Conservation (phyloP, 371 early-diverging fungal genomes). For the Mucor piriformis region DNA sequence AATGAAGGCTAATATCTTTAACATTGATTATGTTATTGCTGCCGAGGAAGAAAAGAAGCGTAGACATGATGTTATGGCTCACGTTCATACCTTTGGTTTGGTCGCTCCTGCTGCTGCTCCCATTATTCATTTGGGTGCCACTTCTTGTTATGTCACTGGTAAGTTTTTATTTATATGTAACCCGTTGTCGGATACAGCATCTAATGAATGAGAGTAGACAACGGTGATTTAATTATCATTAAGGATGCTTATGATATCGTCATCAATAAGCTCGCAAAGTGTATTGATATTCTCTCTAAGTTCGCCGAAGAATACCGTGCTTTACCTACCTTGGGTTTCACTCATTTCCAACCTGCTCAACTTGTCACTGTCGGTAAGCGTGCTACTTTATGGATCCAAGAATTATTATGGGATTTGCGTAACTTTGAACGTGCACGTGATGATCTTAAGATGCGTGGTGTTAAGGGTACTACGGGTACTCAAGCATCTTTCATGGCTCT, state of each 20-base stretch:
- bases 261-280: conserved; percentile 84
- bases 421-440: conserved; percentile 88
- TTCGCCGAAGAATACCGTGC: conserved; percentile 84
- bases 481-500: conserved; percentile 97
- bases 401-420: conserved; percentile 94
- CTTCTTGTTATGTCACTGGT: conserved; percentile 95
- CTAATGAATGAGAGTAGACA: conserved; percentile 57
- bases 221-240: conserved; percentile 94
- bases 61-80: conserved; percentile 98
- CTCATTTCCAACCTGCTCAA: conserved; percentile 98
- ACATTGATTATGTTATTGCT: conserved; percentile 91
- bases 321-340: conserved; percentile 95
- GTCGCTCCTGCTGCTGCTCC: conserved; percentile 90
- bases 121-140: conserved; percentile 97
- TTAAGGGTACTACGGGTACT: conserved; percentile 98
- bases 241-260: conserved; percentile 93
- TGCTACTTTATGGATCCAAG: conserved; percentile 95
- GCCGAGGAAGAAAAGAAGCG: conserved; percentile 92
- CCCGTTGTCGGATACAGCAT: neutral
- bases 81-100: conserved; percentile 95
- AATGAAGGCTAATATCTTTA: conserved; percentile 86
- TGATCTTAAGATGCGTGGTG: conserved; percentile 93
- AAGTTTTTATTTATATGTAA: conserved; percentile 2
- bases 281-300: conserved; percentile 75
- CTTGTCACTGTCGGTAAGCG: conserved; percentile 98